These are phyloP conservation scores for Suaeda aralocaspica DNA, from an alignment of 148 eudicot genomes.

Conservation along the genomic window DNA sequence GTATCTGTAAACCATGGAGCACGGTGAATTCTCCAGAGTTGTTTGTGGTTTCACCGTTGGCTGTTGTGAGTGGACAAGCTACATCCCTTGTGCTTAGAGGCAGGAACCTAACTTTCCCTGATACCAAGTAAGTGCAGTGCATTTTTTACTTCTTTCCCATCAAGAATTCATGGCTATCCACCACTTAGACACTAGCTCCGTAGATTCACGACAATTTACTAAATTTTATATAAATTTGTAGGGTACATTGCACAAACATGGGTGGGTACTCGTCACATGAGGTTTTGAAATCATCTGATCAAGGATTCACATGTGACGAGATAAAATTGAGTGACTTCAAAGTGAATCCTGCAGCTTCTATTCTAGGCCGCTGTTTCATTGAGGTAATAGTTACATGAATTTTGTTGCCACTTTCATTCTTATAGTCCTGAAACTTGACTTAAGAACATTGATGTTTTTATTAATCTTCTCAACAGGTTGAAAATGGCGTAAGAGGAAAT, in stretches of 20 bases:
- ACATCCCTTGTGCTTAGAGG: constrained; percentile 56
- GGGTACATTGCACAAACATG: constrained; percentile 31
- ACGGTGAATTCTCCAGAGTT: constrained; percentile 44
- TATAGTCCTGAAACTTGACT: background rate
- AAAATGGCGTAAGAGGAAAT: constrained; percentile 61
- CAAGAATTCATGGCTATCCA: background rate
- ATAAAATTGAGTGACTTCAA: constrained; percentile 40
- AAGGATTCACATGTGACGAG: constrained; percentile 39
- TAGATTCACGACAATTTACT: background rate
- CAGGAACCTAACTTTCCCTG: constrained; percentile 38
- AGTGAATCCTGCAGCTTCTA: constrained; percentile 32
- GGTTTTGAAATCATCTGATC: constrained; percentile 22
- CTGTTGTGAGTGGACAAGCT: constrained; percentile 68
- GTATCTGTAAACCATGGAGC: constrained; percentile 33
- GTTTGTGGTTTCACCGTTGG: constrained; percentile 68
- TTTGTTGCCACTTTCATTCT: background rate
- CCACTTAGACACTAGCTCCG: background rate
- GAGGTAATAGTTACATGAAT: constrained; percentile 49
- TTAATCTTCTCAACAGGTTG: constrained; percentile 51
- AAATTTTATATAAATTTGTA: background rate
- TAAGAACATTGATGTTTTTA: background rate
- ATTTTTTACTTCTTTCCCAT: background rate
- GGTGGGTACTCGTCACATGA: constrained; percentile 31
- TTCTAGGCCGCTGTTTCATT: constrained; percentile 66
- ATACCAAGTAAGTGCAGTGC: constrained; percentile 29